These are phyloP conservation scores for Fusarium globosum DNA, from an alignment of 2,329 filamentous ascomycete species.

Conservation along the genomic window DNA sequence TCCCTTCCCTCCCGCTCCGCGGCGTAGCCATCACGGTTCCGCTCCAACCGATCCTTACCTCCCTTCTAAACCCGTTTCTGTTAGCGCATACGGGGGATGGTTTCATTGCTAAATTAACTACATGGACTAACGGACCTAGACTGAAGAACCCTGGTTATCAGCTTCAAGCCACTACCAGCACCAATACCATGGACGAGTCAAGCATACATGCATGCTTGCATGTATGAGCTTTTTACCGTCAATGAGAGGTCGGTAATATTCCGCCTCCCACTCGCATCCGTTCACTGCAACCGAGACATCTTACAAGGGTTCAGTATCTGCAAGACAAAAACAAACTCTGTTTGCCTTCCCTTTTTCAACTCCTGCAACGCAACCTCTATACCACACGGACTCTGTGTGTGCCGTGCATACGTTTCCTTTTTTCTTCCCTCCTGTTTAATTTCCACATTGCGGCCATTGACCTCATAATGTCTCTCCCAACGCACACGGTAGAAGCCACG, in stretches of 20 bases:
- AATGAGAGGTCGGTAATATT: neutral
- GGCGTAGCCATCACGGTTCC: neutral
- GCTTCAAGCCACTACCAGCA: conserved; percentile 12
- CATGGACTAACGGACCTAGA: neutral
- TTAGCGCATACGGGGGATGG: conserved; percentile 11
- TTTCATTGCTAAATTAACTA: conserved; percentile 21
- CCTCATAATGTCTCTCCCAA: conserved; percentile 3
- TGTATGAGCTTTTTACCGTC: conserved; percentile 2
- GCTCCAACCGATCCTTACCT: conserved; percentile 5
- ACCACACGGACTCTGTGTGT: conserved; percentile 9
- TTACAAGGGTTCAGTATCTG: neutral
- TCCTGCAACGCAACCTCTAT: conserved; percentile 2
- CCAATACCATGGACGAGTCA: neutral
- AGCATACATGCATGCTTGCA: neutral
- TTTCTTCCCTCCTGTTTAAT: neutral
- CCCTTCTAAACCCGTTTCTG: neutral
- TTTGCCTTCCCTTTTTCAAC: neutral
- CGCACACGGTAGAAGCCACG: conserved; percentile 20
- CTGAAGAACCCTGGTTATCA: neutral
- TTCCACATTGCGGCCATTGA: neutral
- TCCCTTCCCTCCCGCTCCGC: neutral
- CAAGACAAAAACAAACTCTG: conserved; percentile 30
- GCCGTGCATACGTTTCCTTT: conserved; percentile 5
- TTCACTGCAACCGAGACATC: neutral
- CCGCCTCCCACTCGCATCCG: neutral